These are phyloP conservation scores for Ottelia alismoides DNA, from an alignment of 106 monocot species.

Conservation along the genomic window DNA sequence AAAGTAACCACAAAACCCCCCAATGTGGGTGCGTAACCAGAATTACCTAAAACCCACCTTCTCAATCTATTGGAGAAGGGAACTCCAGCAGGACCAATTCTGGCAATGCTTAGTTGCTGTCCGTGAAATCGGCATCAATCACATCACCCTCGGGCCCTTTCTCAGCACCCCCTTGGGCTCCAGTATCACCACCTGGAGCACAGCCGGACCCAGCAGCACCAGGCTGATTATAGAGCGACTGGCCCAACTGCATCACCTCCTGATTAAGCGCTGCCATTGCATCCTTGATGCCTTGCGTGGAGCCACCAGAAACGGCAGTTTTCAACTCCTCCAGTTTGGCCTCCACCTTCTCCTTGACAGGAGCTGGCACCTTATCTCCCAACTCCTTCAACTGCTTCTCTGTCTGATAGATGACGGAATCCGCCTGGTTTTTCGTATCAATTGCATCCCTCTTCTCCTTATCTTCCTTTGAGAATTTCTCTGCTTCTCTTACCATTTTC, in stretches of 20 bases:
- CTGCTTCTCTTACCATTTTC: conserved; percentile 79
- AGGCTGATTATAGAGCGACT: conserved; percentile 78
- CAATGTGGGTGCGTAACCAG: not conserved
- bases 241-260: conserved; percentile 89
- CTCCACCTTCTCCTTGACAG: conserved; percentile 73
- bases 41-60: no score
- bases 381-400: conserved; percentile 89
- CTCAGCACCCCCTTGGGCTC: conserved; percentile 14
- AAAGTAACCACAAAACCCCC: no score
- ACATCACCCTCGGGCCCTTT: conserved; percentile 42
- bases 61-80: no score
- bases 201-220: conserved; percentile 22
- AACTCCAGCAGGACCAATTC: not conserved
- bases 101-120: conserved; percentile 42
- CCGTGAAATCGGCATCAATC: conserved; percentile 76
- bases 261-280: conserved; percentile 65
- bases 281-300: conserved; percentile 61
- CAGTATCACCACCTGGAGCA: no score
- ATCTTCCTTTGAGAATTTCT: conserved; percentile 81
- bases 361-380: conserved; percentile 65
- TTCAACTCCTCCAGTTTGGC: conserved; percentile 66
- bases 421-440: conserved; percentile 86
- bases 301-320: conserved; percentile 45
- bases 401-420: conserved; percentile 70
- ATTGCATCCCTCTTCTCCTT: conserved; percentile 88